Evolutionary conservation across 805 yeast genomes (phyloP).

Genomic region (Cyberlindnera sargentensis): DNA sequence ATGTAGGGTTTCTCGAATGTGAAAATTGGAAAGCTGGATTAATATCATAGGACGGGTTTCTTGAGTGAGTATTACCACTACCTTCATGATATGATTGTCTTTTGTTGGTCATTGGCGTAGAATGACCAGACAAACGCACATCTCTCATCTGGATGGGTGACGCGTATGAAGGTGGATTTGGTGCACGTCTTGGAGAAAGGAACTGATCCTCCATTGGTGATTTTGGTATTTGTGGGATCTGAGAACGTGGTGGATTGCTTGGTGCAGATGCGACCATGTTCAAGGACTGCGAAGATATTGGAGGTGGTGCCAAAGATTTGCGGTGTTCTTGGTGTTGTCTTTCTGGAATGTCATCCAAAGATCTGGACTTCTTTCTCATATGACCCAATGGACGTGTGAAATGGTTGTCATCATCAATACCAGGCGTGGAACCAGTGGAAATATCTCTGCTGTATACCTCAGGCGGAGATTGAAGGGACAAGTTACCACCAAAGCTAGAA

Average conservation of each 20-base stretch:
- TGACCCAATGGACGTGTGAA: constrained; percentile 29
- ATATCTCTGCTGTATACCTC: constrained; percentile 8
- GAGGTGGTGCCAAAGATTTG: not conserved
- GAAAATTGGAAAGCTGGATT: constrained; percentile 11
- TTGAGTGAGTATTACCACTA: constrained; percentile 17
- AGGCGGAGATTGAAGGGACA: constrained; percentile 13
- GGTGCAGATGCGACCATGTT: not conserved
- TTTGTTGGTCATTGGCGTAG: constrained; percentile 14
- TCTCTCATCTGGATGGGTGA: constrained; percentile 31
- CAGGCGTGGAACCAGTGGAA: not conserved
- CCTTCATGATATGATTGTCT: constrained; percentile 23
- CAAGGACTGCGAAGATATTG: not conserved
- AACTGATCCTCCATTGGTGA: constrained; percentile 28
- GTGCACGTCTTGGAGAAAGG: constrained; percentile 67
- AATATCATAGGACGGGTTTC: constrained; percentile 25
- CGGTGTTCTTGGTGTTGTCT: constrained; percentile 5
- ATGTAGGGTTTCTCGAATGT: constrained; percentile 22
- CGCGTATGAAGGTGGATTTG: constrained; percentile 53
- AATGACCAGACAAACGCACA: constrained; percentile 9
- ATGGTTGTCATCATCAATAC: constrained; percentile 12
- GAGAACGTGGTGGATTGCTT: constrained; percentile 15
- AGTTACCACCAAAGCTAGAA: constrained; percentile 7
- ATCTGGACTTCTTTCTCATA: constrained; percentile 43
- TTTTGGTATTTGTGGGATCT: constrained; percentile 10
- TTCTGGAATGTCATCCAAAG: constrained; percentile 38